A percentile compares a stretch with the other conserved stretches of the same genome.
phyloP scores from a whole-genome alignment of 2,329 filamentous ascomycete genomes.

The Anthostomella pinea region DNA sequence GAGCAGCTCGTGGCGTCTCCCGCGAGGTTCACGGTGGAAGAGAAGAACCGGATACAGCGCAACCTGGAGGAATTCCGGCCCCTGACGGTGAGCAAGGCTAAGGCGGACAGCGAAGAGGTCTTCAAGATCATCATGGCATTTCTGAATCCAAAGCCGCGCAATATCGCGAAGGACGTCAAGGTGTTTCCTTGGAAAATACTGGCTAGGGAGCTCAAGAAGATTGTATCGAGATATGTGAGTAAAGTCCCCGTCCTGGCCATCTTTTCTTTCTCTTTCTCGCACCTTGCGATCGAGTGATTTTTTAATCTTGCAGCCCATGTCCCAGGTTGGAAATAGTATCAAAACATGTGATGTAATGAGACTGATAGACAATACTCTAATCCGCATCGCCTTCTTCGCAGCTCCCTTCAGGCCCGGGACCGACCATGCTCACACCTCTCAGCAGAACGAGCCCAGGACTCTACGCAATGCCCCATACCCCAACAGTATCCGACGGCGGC shows the following conservation, averaged over 20 bases:
- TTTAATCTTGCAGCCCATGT: no score
- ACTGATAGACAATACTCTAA: no score
- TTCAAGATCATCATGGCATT: slow-evolving; percentile 99
- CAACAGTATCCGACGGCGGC: slow-evolving; percentile 41
- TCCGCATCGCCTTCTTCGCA: slow-evolving; percentile 27
- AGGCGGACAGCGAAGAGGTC: slow-evolving; percentile 92
- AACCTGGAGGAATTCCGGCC: slow-evolving; percentile 94
- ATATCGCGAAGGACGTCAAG: slow-evolving; percentile 98
- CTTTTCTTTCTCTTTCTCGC: neutral
- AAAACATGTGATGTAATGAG: no score
- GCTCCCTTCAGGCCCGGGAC: slow-evolving; percentile 22
- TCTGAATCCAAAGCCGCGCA: slow-evolving; percentile 89
- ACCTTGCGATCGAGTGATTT: no score
- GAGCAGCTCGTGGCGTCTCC: no score
- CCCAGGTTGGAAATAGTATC: no score
- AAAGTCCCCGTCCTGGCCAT: neutral
- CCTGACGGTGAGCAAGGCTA: no score
- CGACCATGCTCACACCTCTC: slow-evolving; percentile 25
- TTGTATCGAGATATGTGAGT: slow-evolving; percentile 82
- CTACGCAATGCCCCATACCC: slow-evolving; percentile 27
- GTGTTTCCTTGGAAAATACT: slow-evolving; percentile 95
- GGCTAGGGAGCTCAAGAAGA: no score
- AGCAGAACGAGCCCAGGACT: slow-evolving; percentile 28
- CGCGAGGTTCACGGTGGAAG: slow-evolving; percentile 92
- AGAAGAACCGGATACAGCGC: slow-evolving; percentile 94